Conservation (phyloP, 257 asterid genomes). For the Gynochthodes officinalis region DNA sequence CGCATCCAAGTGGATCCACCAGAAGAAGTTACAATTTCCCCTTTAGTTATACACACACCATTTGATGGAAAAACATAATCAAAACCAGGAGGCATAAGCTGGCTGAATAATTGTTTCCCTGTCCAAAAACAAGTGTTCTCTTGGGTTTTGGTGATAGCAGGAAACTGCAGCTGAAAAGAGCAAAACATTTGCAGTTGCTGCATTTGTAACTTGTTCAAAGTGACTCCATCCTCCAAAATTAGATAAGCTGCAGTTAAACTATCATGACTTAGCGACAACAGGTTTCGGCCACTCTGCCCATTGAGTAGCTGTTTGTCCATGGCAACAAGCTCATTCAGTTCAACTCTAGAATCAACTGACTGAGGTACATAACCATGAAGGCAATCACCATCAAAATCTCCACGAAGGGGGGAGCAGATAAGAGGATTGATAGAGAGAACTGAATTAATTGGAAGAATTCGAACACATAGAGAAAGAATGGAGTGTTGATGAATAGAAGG, state of each 20-base stretch:
- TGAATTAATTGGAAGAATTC: constrained; percentile 56
- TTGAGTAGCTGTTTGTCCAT: constrained; percentile 57
- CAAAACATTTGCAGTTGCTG: constrained; percentile 92
- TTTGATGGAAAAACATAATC: constrained; percentile 43
- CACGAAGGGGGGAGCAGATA: constrained; percentile 81
- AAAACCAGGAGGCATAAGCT: constrained; percentile 63
- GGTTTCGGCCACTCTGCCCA: constrained; percentile 81
- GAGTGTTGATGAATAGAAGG: constrained; percentile 98
- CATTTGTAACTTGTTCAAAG: constrained; percentile 54
- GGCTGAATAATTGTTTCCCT: constrained; percentile 73
- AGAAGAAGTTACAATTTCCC: constrained; percentile 63
- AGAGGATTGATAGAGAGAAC: constrained; percentile 81
- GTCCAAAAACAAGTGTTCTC: constrained; percentile 55
- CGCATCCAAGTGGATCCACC: constrained; percentile 73
- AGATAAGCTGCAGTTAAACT: constrained; percentile 86
- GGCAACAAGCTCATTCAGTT: constrained; percentile 78
- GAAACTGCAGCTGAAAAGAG: constrained; percentile 35
- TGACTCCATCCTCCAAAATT: constrained; percentile 60
- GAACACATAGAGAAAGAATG: constrained; percentile 70
- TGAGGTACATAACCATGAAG: constrained; percentile 95
- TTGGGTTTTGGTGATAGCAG: constrained; percentile 45
- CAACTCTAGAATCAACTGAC: constrained; percentile 64
- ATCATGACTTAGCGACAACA: constrained; percentile 78
- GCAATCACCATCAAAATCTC: constrained; percentile 98
- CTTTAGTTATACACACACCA: constrained; percentile 53